Evolutionary conservation across 176 grass and related monocot genomes (phyloP), one percentile per base, ranked within the genome.

Genomic region (Olyra latifolia): DNA sequence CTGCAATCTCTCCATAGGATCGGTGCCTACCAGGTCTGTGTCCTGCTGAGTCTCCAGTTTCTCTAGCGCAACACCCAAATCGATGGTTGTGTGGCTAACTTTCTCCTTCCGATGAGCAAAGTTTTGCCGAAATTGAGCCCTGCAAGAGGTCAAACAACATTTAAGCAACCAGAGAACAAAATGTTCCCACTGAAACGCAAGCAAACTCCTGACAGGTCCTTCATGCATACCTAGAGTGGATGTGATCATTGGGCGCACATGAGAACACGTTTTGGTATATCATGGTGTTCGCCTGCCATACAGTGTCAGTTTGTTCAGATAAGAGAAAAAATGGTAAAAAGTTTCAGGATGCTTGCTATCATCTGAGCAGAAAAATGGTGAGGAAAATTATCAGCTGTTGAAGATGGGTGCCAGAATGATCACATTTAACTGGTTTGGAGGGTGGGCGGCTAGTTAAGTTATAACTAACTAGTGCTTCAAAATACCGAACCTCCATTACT

Each of bases 251-350:
- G 43, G 96, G 96, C 24, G 93, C 96, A 63, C 96, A 99, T 56
- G 90, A 93, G 86, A 99, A 99, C 69, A 99, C 90, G 65, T 95
- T 87, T 72, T 99, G 96, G 70, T 95, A 99, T 44, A 99, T 88
- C 76, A 86, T 93, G 1, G 92, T 91, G 69, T 99, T 99, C 45
- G 89, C 89, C 96, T 99, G 90, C 82, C 57, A 80, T 68, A 72
- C 10, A 83, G 35, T 72, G 23, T 62, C 63, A 86, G 62, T 38
- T 62, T 49, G 55, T 85, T 75, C 35, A 38, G 73, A 35, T 62
- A 68, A 39, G 19, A 38, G 2, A 14, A n/a, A 68, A 44, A 76
- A 53, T 8, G 54, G 72, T 38, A 46, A 66, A 75, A 45, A 11
- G 15, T 30, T 6, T 71, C 44, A 53, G 6, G 5, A 66, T 68